These are phyloP conservation scores for Candida tammaniensis DNA, from an alignment of 805 yeast species.

Conservation along the genomic window DNA sequence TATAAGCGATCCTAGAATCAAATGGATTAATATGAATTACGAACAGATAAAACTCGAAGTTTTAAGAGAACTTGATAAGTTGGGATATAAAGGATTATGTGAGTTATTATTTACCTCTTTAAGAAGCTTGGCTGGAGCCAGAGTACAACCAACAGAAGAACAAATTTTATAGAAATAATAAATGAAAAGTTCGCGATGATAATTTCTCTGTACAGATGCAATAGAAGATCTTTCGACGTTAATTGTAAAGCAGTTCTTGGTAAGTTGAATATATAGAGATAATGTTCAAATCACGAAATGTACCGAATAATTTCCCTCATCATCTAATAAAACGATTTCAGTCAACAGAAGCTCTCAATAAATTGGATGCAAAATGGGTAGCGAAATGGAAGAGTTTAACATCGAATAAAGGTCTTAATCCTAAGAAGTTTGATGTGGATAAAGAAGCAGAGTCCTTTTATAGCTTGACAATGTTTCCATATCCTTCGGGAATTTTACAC, in stretches of 20 bases:
- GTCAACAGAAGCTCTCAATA: conserved; percentile 1
- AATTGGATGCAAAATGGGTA: conserved; percentile 52
- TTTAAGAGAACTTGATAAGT: conserved; percentile 36
- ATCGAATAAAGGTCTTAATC: conserved; percentile 34
- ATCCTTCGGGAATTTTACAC: conserved; percentile 91
- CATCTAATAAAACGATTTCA: too few species aligned
- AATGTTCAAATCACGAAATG: too few species aligned
- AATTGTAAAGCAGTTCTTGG: too few species aligned
- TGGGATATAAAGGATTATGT: conserved; percentile 49
- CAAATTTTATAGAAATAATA: conserved; percentile 1
- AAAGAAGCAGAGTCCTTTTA: conserved; percentile 38
- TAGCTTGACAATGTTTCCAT: conserved; percentile 88
- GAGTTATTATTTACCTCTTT: conserved; percentile 53
- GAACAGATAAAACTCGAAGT: conserved; percentile 47
- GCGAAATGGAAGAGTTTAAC: conserved; percentile 42
- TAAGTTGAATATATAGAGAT: too few species aligned
- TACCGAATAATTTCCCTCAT: too few species aligned
- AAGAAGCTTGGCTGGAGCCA: conserved; percentile 16
- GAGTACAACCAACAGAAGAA: background rate
- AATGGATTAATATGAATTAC: conserved; percentile 40
- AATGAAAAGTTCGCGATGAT: too few species aligned
- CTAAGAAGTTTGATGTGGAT: conserved; percentile 21
- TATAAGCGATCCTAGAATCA: conserved; percentile 20
- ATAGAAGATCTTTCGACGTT: too few species aligned
- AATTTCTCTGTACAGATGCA: too few species aligned